A percentile compares a stretch with the other conserved stretches of the same genome.
Evolutionary conservation across 805 yeast species (phyloP).

Genomic region (Pichia heedii): DNA sequence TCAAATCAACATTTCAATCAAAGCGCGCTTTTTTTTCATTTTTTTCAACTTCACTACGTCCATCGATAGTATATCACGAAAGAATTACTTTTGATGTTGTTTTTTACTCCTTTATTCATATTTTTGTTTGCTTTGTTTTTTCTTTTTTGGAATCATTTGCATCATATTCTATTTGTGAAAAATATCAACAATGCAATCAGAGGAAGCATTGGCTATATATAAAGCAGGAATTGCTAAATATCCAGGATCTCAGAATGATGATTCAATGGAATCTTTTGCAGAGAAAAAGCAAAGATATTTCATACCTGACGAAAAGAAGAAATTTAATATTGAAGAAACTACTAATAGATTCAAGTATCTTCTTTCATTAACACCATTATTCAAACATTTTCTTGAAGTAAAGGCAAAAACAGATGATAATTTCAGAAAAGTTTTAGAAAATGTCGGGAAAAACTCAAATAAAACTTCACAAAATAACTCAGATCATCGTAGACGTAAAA

Average conservation of each 20-base stretch:
- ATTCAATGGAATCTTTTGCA: background rate
- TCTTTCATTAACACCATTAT: conserved; percentile 54
- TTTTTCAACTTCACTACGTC: too few species aligned
- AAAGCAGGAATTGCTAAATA: background rate
- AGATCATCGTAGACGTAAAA: conserved; percentile 50
- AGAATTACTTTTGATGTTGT: background rate
- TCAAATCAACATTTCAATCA: too few species aligned
- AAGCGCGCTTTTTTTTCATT: too few species aligned
- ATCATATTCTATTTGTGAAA: too few species aligned
- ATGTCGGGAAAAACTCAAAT: conserved; percentile 18
- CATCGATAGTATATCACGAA: too few species aligned
- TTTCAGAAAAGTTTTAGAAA: conserved; percentile 43
- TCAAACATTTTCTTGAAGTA: conserved; percentile 57
- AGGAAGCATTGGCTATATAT: background rate
- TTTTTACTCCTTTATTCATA: too few species aligned
- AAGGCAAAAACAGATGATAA: conserved; percentile 55
- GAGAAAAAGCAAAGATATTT: conserved; percentile 19
- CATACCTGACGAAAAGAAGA: conserved; percentile 24
- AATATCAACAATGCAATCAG: background rate
- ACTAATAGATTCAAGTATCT: conserved; percentile 60
- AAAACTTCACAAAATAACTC: conserved; percentile 8
- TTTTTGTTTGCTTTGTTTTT: background rate
- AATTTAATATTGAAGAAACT: conserved; percentile 48
- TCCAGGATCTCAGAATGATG: background rate
- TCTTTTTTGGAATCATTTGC: too few species aligned